phyloP scores from a whole-genome alignment of 2,329 filamentous ascomycete genomes.

The Penicillium sp. region DNA sequence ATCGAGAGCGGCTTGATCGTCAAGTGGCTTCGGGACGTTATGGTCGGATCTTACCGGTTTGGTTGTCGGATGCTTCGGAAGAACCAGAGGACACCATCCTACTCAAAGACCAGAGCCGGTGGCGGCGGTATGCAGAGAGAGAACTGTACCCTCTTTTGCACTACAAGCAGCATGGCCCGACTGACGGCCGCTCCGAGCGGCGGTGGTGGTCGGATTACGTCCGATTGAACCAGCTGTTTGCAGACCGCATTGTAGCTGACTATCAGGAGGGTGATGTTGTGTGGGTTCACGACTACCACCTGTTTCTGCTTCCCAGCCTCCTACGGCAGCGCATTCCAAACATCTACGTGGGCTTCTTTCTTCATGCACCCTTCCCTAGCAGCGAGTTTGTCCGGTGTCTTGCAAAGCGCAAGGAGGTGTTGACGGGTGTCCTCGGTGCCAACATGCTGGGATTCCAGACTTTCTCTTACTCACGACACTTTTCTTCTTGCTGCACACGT shows the following conservation, averaged over 20 bases:
- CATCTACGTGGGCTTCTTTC: conserved; percentile 90
- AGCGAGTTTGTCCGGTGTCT: conserved; percentile 92
- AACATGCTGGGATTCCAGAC: conserved; percentile 96
- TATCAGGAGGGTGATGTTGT: conserved; percentile 93
- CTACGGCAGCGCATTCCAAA: conserved; percentile 78
- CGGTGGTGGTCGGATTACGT: conserved; percentile 89
- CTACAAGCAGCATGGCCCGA: conserved; percentile 91
- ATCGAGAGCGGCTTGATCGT: conserved; percentile 67
- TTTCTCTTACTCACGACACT: conserved; percentile 90
- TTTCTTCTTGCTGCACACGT: conserved; percentile 86
- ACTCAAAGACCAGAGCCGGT: conserved; percentile 76
- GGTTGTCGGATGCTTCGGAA: conserved; percentile 75
- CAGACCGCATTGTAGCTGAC: conserved; percentile 76
- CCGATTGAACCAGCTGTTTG: conserved; percentile 86
- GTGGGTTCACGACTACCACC: conserved; percentile 89
- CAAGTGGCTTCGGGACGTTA: conserved; percentile 67
- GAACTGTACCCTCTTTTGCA: conserved; percentile 91
- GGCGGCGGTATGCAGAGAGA: conserved; percentile 85
- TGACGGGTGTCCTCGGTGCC: conserved; percentile 82
- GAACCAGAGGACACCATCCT: conserved; percentile 62
- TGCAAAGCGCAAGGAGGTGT: conserved; percentile 78
- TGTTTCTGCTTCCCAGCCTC: conserved; percentile 83
- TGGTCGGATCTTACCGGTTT: conserved; percentile 79
- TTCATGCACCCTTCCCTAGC: conserved; percentile 91
- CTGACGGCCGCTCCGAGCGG: conserved; percentile 74